A percentile compares a stretch with the other conserved stretches of the same genome.
phyloP scores from a whole-genome alignment of 2,329 filamentous ascomycete species.

The Fusarium continuum region DNA sequence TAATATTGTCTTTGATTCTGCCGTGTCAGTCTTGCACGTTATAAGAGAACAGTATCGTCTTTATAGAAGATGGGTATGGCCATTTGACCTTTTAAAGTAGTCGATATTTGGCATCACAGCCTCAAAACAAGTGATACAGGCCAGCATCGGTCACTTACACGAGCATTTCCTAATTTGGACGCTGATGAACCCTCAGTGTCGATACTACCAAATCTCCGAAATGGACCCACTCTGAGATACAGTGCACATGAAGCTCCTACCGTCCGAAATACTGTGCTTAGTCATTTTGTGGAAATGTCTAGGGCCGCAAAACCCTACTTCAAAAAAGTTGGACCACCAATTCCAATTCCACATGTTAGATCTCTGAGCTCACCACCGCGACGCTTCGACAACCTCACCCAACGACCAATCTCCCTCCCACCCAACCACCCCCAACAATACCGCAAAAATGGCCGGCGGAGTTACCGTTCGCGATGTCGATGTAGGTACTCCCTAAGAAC shows the following conservation, averaged over 20 bases:
- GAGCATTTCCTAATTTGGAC: slow-evolving; percentile 18
- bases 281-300: slow-evolving; percentile 24
- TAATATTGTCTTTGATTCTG: not conserved
- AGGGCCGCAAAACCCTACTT: slow-evolving; percentile 49
- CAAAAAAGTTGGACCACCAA: slow-evolving; percentile 39
- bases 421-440: slow-evolving; percentile 49
- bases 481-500: slow-evolving; percentile 64
- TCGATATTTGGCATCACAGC: not conserved
- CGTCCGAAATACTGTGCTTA: slow-evolving; percentile 21
- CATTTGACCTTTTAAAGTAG: too few species aligned
- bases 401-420: slow-evolving; percentile 43
- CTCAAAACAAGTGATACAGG: not conserved
- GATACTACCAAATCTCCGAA: not conserved
- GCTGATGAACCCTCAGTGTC: not conserved
- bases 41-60: too few species aligned
- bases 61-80: too few species aligned
- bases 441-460: slow-evolving; percentile 81
- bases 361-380: slow-evolving; percentile 36
- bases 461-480: slow-evolving; percentile 86
- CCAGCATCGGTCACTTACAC: slow-evolving; percentile 11
- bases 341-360: slow-evolving; percentile 17
- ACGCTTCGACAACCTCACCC: slow-evolving; percentile 46
- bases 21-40: too few species aligned
- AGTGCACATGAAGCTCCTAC: not conserved
- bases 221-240: not conserved